Base-by-base conservation (phyloP, 805 yeast genomes). In the Metschnikowia borealis region DNA sequence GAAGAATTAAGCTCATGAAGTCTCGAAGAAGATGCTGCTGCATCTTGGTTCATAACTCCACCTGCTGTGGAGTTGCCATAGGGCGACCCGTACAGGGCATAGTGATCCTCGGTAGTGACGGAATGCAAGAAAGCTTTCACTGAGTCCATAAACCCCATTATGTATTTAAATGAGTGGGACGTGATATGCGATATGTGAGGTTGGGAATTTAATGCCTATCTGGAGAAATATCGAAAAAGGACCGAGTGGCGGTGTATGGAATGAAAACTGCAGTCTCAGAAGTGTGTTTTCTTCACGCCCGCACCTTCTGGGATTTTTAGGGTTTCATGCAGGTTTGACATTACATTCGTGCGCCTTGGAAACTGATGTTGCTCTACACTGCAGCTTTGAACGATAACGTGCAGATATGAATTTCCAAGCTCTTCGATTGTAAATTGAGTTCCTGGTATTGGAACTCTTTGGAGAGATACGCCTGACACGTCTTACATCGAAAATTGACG, bases 101-200 rank as follows among this genome's bases (percentile, higher is more conserved):
- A 80, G 59, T 80, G 84, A 55, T 80, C 85, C 6, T 75, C 77
- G 3, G 85, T 80, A 6, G 84, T 80, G 38, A 80, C 72, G 26
- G 82, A 77, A 58, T 80, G 75, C 38, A 68, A 60, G 52, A 71
- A 71, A 5, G 61, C 71, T 68, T 61, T 73, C 62, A 55, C 68
- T 44, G 67, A 65, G 54, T 71, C 74, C 46, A 71, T 53, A 26
- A 71, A 53, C 2, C 75, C 75, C 76, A 71, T 71, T 15, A 37
- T 58, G 49, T 26, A 11, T 32, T 26, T 8, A 4, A n/a, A 6
- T 21, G 6, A 4, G 31, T 14, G 17, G n/a, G 32, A 6, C 18
- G 21, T 21, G 32, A 6, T 23, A 38, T 14, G 14, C 8, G 10
- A 7, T 21, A 8, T 11, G n/a, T 21, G 8, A 38, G 17, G 6